Base-by-base conservation (phyloP, 2,329 filamentous ascomycete genomes). In the Fusarium sterilihyphosum region DNA sequence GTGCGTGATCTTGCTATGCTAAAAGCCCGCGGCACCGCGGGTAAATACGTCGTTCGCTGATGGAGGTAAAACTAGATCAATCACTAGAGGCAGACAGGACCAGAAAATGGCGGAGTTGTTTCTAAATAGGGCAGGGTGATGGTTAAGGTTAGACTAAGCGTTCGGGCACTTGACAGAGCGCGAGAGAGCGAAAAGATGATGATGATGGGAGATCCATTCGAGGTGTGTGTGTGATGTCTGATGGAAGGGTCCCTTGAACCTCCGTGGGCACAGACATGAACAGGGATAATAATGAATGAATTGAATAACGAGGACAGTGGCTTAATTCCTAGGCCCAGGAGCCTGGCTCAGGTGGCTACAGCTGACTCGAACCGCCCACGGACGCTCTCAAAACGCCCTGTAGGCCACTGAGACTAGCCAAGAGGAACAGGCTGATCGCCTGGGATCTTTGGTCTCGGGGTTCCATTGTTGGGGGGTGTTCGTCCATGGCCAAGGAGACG, bases 331-430 rank as follows among this genome's bases (percentile, higher is more conserved):
- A 67, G 77, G 73, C 70, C 77, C 77, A 78, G 76, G 74, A 78
- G 77, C 77, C 75, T 78, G 77, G 77, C 71, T 73, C 75, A 68
- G 74, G 57, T 37, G 41, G 31, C 73, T 75, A 77, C 70, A 71
- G 73, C 68, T 78, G 77, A 78, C 75, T 78, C 74, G 67, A 78
- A 78, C 75, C 58, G 70, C 73, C 71, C 62, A 65, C 40, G 33
- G 57, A 44, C 64, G 24, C 64, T 50, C 62, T 53, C 65, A 66
- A 61, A 68, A 69, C 64, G 58, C 44, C 57, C 49, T 54, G 69
- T 18, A 53, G 37, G 35, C 57, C 60, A 53, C 68, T 71, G 61
- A 70, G 68, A 66, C 66, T 46, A 56, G 44, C 29, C 43, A 58
- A 56, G 52, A 56, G 52, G 52, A 56, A 56, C 52, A 29, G 52